These are phyloP conservation scores for Fraxinus greggii DNA, from an alignment of 305 asterid genomes.

Conservation along the genomic window DNA sequence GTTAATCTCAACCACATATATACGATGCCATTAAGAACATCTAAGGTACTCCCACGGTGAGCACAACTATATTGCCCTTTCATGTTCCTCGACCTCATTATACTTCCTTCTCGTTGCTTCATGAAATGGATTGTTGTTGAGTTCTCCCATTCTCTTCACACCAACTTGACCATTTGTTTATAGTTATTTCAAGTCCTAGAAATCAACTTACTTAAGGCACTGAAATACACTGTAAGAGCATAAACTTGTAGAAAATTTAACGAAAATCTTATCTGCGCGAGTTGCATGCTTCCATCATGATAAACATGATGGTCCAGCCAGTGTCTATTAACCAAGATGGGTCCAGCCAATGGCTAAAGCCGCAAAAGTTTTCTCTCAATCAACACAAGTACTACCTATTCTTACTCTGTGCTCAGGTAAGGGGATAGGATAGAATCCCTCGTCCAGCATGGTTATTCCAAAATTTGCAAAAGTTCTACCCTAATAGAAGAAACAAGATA, in stretches of 20 bases:
- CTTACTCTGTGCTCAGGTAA: not conserved
- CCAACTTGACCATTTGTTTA: constrained; percentile 49
- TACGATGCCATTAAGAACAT: constrained; percentile 94
- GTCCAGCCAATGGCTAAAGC: not conserved
- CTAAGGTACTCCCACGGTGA: constrained; percentile 91
- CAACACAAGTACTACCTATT: not conserved
- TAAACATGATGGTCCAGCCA: not conserved
- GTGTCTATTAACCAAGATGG: not conserved
- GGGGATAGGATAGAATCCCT: not conserved
- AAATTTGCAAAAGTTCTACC: not conserved
- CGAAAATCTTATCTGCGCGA: not conserved
- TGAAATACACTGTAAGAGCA: constrained; percentile 1
- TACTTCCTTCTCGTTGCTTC: constrained; percentile 78
- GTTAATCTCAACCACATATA: constrained; percentile 45
- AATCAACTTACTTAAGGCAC: constrained; percentile 26
- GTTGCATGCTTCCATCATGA: constrained; percentile 16
- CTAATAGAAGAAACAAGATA: not conserved
- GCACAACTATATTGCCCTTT: constrained; percentile 75
- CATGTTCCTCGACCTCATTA: constrained; percentile 66
- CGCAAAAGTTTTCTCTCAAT: not conserved
- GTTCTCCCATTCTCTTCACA: constrained; percentile 92
- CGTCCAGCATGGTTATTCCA: not conserved
- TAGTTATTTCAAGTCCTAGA: constrained; percentile 63
- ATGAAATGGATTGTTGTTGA: constrained; percentile 69
- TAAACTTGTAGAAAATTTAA: constrained; percentile 7